These are phyloP conservation scores for Trametes polyzona DNA, from an alignment of 1,284 basidiomycete genomes.

Conservation along the genomic window DNA sequence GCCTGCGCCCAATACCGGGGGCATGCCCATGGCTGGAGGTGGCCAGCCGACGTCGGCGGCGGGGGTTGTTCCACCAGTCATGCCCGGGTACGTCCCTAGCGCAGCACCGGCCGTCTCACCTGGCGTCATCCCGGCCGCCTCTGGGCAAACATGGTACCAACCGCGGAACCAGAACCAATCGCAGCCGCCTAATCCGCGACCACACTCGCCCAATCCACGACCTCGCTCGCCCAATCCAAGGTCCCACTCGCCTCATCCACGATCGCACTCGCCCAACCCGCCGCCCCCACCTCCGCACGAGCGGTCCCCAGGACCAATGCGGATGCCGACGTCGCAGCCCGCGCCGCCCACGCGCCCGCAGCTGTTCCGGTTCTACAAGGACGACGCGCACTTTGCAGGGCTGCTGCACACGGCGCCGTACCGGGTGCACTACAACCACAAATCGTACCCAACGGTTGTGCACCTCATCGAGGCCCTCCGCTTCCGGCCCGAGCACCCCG, in stretches of 20 bases:
- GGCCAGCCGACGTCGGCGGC: conserved; percentile 2
- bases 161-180: not conserved
- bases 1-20: not conserved
- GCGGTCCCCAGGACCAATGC: not conserved
- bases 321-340: conserved; percentile 4
- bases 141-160: not conserved
- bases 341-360: conserved; percentile 10
- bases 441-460: conserved; percentile 61
- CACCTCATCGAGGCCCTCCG: conserved; percentile 73
- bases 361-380: conserved; percentile 21
- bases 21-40: not conserved
- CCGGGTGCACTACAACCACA: conserved; percentile 52
- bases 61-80: conserved; percentile 7
- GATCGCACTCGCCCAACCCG: not conserved
- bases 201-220: not conserved
- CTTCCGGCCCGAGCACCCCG: conserved; percentile 51
- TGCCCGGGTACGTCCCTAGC: conserved; percentile 18
- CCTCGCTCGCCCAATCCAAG: not conserved
- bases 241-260: not conserved
- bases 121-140: not conserved
- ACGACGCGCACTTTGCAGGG: conserved; percentile 34
- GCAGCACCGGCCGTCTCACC: not conserved
- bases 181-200: not conserved
- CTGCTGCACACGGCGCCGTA: conserved; percentile 66
- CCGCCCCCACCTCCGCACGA: not conserved